Percentiles rank a stretch among this genome's conserved stretches.
phyloP scores from a whole-genome alignment of 441 rosid genomes.

The Sinapis alba region DNA sequence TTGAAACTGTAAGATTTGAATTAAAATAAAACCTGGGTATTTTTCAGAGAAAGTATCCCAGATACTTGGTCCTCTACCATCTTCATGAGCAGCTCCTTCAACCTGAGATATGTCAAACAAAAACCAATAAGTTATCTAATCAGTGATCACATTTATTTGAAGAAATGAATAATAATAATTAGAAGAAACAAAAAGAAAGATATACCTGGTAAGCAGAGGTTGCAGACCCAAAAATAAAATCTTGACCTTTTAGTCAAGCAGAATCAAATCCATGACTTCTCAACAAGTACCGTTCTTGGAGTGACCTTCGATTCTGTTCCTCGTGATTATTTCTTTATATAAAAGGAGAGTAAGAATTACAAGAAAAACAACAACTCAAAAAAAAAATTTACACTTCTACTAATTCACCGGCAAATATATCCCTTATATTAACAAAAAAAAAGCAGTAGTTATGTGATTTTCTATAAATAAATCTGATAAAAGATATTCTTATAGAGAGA shows the following conservation, averaged over 20 bases:
- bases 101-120: slow-evolving; percentile 17
- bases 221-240: slow-evolving; percentile 46
- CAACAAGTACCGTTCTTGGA: too few relatives aligned
- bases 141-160: background rate
- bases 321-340: too few relatives aligned
- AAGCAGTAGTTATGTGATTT: too few relatives aligned
- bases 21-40: slow-evolving; percentile 33
- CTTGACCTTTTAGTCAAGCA: too few relatives aligned
- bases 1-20: background rate
- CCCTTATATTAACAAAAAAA: too few relatives aligned
- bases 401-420: too few relatives aligned
- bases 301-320: too few relatives aligned
- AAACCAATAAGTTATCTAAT: background rate
- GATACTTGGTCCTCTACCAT: slow-evolving; percentile 50
- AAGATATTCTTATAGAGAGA: background rate
- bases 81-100: slow-evolving; percentile 52
- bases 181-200: background rate
- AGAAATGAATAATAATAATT: background rate
- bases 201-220: slow-evolving; percentile 45
- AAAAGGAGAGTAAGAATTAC: too few relatives aligned
- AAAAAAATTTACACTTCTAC: too few relatives aligned
- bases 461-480: background rate
- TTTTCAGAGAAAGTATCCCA: slow-evolving; percentile 50
- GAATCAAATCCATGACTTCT: too few relatives aligned
- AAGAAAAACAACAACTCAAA: too few relatives aligned